A percentile compares a stretch with the other conserved stretches of the same genome.
Conservation (phyloP, 2,329 filamentous ascomycete genomes). For the Alternaria viburni region DNA sequence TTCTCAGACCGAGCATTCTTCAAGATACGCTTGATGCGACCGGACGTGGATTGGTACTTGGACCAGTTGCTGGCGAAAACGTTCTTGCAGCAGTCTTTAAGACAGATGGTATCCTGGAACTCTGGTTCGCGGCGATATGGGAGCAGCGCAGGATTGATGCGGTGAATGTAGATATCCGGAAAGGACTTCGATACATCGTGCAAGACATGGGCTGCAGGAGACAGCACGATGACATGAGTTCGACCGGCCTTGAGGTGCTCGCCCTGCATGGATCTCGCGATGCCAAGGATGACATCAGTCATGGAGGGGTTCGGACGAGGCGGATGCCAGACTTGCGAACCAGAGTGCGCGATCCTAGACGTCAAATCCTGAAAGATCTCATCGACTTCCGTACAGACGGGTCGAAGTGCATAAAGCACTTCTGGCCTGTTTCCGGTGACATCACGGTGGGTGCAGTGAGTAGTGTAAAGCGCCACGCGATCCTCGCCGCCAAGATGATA, state of each 20-base stretch:
- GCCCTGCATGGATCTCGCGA: conserved; percentile 29
- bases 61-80: conserved; percentile 34
- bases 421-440: conserved; percentile 37
- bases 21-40: conserved; percentile 33
- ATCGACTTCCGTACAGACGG: conserved; percentile 18
- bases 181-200: conserved; percentile 30
- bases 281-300: conserved; percentile 31
- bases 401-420: conserved; percentile 27
- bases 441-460: conserved; percentile 37
- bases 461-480: conserved; percentile 39
- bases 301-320: conserved; percentile 39
- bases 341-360: conserved; percentile 21
- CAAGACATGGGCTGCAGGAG: conserved; percentile 28
- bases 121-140: conserved; percentile 26
- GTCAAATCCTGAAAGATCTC: conserved; percentile 26
- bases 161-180: conserved; percentile 33
- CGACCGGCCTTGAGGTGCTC: conserved; percentile 18
- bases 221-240: conserved; percentile 38
- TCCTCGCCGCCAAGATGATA: conserved; percentile 28
- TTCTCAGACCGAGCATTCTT: conserved; percentile 31
- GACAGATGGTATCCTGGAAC: conserved; percentile 19
- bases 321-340: conserved; percentile 34
- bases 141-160: conserved; percentile 35
- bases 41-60: conserved; percentile 29
- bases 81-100: conserved; percentile 31